phyloP scores from a whole-genome alignment of 495 filamentous ascomycete species.

The Penicilliopsis zonata region DNA sequence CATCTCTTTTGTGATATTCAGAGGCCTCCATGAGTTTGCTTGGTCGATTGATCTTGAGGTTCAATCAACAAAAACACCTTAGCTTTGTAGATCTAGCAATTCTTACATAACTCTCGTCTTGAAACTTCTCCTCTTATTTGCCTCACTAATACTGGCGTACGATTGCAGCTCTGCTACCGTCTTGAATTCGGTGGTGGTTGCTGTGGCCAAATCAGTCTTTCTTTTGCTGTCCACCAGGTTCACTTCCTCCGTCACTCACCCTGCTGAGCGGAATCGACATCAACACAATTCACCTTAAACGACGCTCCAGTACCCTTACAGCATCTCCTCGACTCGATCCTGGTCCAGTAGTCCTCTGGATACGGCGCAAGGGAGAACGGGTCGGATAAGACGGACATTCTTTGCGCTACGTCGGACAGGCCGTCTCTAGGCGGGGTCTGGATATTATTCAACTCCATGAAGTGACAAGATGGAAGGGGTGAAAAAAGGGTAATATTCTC shows the following conservation, averaged over 20 bases:
- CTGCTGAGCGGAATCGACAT: slow-evolving; percentile 1
- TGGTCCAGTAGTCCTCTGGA: slow-evolving; percentile 3
- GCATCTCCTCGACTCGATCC: slow-evolving; percentile 4
- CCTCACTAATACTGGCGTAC: background rate
- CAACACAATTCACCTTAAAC: slow-evolving; percentile 4
- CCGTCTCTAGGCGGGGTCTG: no score
- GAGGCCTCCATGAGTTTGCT: slow-evolving; percentile 25
- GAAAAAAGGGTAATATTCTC: no score
- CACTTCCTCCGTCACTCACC: slow-evolving; percentile 2
- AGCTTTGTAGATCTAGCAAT: no score
- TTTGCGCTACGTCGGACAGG: no score
- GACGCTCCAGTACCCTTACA: slow-evolving; percentile 4
- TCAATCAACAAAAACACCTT: background rate
- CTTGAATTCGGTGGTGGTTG: background rate
- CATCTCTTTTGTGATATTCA: slow-evolving; percentile 22
- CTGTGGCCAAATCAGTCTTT: background rate
- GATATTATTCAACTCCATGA: no score
- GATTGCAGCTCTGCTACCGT: background rate
- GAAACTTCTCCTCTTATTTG: slow-evolving; percentile 3
- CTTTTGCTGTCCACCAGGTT: background rate
- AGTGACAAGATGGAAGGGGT: no score
- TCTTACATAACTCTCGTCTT: no score
- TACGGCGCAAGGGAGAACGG: slow-evolving; percentile 7
- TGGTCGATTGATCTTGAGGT: slow-evolving; percentile 28
- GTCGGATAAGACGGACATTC: slow-evolving; percentile 3